These are phyloP conservation scores for Hansfordia pulvinata DNA, from an alignment of 2,329 filamentous ascomycete genomes.

Conservation along the genomic window DNA sequence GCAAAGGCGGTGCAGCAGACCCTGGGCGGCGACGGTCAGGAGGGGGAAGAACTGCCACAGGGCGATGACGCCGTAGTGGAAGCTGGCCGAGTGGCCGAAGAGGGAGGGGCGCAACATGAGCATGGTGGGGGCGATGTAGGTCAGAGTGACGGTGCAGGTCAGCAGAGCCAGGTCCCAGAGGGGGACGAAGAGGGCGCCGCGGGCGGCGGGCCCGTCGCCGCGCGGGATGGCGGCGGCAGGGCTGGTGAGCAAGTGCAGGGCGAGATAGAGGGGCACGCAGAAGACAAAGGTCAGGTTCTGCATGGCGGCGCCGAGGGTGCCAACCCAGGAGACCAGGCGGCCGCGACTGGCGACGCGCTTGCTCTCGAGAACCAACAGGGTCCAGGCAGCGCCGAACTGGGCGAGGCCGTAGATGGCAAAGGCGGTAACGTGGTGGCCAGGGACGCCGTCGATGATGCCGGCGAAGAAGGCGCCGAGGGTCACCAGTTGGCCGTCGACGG, in stretches of 20 bases:
- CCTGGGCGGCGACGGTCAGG: background rate
- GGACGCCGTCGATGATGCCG: background rate
- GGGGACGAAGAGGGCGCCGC: background rate
- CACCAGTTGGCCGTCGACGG: background rate
- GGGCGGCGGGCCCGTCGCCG: slow-evolving; percentile 1
- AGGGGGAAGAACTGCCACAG: slow-evolving; percentile 1
- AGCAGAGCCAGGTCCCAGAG: slow-evolving; percentile 1
- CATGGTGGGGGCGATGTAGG: background rate
- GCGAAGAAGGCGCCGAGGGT: slow-evolving; percentile 1
- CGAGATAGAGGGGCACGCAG: background rate
- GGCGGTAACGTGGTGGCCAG: background rate
- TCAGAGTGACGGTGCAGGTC: background rate
- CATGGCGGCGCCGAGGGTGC: background rate
- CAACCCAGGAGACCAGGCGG: background rate
- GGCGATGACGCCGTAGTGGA: slow-evolving; percentile 1
- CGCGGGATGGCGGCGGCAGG: background rate
- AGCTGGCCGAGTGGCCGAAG: background rate
- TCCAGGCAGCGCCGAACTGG: slow-evolving; percentile 1
- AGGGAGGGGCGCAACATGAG: background rate
- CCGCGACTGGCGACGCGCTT: background rate
- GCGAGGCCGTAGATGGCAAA: slow-evolving; percentile 1
- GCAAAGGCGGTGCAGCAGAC: background rate
- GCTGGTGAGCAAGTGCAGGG: background rate
- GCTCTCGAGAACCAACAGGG: slow-evolving; percentile 1
- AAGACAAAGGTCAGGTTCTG: background rate